Evolutionary conservation across 2,329 filamentous ascomycete species (phyloP), one percentile per base, ranked within the genome.

Genomic region (Ceratocystis albifundus): DNA sequence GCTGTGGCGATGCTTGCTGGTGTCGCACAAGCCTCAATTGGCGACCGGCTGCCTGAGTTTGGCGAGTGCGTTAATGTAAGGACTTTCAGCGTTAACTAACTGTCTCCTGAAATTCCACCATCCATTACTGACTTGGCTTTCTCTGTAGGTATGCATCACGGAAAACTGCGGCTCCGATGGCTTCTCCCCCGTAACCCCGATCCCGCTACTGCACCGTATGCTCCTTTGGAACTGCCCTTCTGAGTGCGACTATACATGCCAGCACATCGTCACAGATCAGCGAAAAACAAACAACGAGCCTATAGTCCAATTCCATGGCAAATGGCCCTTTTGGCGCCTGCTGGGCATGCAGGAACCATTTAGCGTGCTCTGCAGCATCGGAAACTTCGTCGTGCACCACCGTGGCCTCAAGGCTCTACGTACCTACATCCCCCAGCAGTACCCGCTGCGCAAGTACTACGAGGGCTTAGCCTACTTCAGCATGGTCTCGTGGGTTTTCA

Each of bases 171-270:
- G 82, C 68, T 77, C 81, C 50, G 82, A 84, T 69, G 71, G 76
- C 32, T 57, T 36, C 36, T 36, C 59, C 15, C 77, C 78, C 53
- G 22, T 32, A 20, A 84, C 85, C 0, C 80, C 80, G 10, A 87
- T 96, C 70, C 87, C 94, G 69, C 75, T 96, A 71, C 84, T 89
- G 76, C 91, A 88, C 74, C 89, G 89, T 69, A 81, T 97, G 71
- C 86, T 97, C 73, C 79, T 96, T 75, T 99, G 94, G 94, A 86
- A 85, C 74, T 99, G 94, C 78, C 84, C 88, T 69, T 82, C 88
- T 73, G 93, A 99, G 82, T 99, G 94, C 84, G 92, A 99, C 80
- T 96, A 99, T 79, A 88, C 89, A 69, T 99, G 94, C 80, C 94
- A 99, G 76, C 93, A 96, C 80, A 88, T 96, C 74, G 82, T 95